phyloP scores from a whole-genome alignment of 495 filamentous ascomycete genomes.

The Hypoxylon intermedium region DNA sequence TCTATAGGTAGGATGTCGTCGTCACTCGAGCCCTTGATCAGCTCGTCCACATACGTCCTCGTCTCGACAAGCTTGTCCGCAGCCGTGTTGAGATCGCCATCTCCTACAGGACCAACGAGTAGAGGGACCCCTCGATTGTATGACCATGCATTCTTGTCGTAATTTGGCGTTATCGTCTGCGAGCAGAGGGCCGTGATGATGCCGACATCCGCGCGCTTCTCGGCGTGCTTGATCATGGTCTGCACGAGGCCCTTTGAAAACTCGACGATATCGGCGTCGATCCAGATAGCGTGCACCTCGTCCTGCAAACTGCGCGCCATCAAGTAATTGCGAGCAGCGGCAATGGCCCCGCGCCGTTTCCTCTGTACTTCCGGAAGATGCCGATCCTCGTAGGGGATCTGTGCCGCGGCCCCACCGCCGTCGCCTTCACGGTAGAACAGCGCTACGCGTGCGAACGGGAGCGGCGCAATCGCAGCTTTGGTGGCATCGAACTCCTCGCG shows the following conservation, averaged over 20 bases:
- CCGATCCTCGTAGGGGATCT: conserved; percentile 28
- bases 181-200: conserved; percentile 34
- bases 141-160: conserved; percentile 38
- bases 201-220: conserved; percentile 18
- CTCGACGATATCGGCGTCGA: conserved; percentile 36
- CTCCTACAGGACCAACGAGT: conserved; percentile 49
- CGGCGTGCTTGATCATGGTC: conserved; percentile 30
- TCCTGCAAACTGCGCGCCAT: conserved; percentile 34
- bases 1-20: conserved; percentile 32
- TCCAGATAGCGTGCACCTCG: conserved; percentile 32
- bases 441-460: conserved; percentile 34
- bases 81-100: conserved; percentile 48
- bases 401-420: conserved; percentile 5
- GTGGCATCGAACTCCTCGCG: conserved; percentile 29
- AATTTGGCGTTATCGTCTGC: conserved; percentile 32
- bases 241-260: conserved; percentile 26
- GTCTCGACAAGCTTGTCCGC: conserved; percentile 44
- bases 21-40: conserved; percentile 31
- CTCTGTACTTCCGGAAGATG: conserved; percentile 27
- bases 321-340: conserved; percentile 32
- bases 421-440: conserved; percentile 30
- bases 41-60: conserved; percentile 23
- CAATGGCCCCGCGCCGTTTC: conserved; percentile 16
- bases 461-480: conserved; percentile 14
- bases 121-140: conserved; percentile 33